These are phyloP conservation scores for Sugiyamaella novakii DNA, from an alignment of 1,139 yeast species.

Conservation along the genomic window DNA sequence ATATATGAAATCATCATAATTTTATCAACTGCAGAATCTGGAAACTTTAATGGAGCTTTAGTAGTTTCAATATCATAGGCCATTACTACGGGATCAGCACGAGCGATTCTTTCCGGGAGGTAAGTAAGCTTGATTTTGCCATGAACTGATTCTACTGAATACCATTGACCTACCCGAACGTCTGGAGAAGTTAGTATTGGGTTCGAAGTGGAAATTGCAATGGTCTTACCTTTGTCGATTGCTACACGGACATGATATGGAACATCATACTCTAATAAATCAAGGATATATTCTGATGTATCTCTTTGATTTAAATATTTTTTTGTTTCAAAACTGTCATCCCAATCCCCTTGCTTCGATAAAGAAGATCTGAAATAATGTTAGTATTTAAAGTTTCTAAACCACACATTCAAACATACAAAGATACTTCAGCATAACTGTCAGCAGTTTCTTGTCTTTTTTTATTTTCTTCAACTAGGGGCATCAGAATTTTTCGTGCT, in stretches of 20 bases:
- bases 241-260: conserved; percentile 96
- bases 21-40: conserved; percentile 90
- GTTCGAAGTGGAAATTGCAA: neutral
- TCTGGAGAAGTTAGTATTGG: conserved; percentile 37
- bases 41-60: conserved; percentile 93
- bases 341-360: conserved; percentile 33
- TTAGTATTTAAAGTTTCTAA: too few relatives aligned
- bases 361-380: conserved; percentile 21
- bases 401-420: too few relatives aligned
- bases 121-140: conserved; percentile 61
- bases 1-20: conserved; percentile 99
- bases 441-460: conserved; percentile 66
- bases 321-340: conserved; percentile 18
- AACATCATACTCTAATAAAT: conserved; percentile 90
- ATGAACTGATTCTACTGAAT: conserved; percentile 67
- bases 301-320: conserved; percentile 42
- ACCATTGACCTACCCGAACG: conserved; percentile 95
- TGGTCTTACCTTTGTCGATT: conserved; percentile 64
- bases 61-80: conserved; percentile 99
- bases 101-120: conserved; percentile 75
- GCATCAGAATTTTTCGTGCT: conserved; percentile 69
- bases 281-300: conserved; percentile 69
- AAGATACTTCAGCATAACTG: conserved; percentile 61
- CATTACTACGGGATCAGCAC: conserved; percentile 95
- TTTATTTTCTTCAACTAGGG: conserved; percentile 71